Evolutionary conservation across 768 basidiomycete genomes (phyloP), one percentile per base, ranked within the genome.

Genomic region (Hypholoma fasciculare): DNA sequence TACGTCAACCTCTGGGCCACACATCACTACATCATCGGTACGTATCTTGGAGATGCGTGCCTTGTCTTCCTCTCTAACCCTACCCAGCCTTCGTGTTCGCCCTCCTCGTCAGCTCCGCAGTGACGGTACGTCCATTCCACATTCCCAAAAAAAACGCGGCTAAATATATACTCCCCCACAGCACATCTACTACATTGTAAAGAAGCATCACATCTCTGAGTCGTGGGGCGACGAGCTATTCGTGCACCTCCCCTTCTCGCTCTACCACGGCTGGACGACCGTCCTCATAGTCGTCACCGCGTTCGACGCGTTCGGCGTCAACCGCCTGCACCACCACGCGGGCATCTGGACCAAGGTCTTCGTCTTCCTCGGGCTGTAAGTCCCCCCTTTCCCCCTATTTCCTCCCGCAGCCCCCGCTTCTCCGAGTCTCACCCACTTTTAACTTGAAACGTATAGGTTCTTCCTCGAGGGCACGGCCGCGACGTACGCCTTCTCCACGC

Each of bases 111-210:
- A 90, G 89, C 71, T 90, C 92, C 60, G 72, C 82, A 14, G 81
- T 82, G 6, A 81, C 82, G 7, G 79, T 78, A 62, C n/a, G 75
- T 30, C 34, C 57, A 34, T 34, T 34, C 9, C 30, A 34, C 47
- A 48, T 27, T 71, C 37, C 70, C 14, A n/a, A 3, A 17, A n/a
- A 17, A 65, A 68, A 17, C 78, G 63, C 65, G 71, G 50, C 69
- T 72, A 16, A 65, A 73, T 49, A 60, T 57, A 54, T 53, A 23
- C 23, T 19, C 12, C 39, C 54, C 65, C 73, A 13, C 71, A 89
- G 82, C 94, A 96, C 73, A 92, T 96, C 71, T 97, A 98, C 78
- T 98, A 96, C 70, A 77, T 92, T 58, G 89, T 98, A 69, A 96
- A 96, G 82, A 93, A 94, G 74, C 82, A 86, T 61, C 87, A 94